These are phyloP conservation scores for Ambrosiella xylebori DNA, from an alignment of 2,329 filamentous ascomycete species.

Conservation along the genomic window DNA sequence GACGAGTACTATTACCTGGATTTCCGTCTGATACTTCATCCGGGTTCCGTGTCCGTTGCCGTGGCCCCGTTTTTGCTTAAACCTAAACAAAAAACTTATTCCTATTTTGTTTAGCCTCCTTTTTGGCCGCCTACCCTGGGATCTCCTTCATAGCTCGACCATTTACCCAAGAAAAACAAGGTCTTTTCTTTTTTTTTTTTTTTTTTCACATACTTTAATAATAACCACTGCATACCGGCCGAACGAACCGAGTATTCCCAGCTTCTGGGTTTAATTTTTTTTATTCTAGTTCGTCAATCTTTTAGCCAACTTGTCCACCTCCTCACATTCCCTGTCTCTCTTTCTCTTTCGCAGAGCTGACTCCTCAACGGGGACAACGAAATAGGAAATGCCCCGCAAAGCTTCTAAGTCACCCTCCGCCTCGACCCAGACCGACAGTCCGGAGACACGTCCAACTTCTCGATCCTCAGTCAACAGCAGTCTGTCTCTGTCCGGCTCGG, in stretches of 20 bases:
- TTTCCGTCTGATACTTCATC: background rate
- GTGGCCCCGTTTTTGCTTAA: background rate
- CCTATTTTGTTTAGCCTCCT: background rate
- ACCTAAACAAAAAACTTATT: background rate
- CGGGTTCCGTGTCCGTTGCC: background rate
- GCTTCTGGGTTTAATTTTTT: too few relatives aligned
- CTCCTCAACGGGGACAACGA: background rate
- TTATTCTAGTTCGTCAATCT: too few relatives aligned
- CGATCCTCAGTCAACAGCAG: conserved; percentile 3
- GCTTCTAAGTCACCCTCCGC: conserved; percentile 6
- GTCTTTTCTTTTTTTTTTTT: background rate
- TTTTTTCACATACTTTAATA: background rate
- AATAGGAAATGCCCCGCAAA: conserved; percentile 8
- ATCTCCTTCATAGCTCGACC: background rate
- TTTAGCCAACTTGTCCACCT: background rate
- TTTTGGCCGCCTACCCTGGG: background rate
- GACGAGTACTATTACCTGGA: background rate
- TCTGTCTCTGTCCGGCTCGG: conserved; percentile 4
- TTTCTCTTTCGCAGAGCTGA: background rate
- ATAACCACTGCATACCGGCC: background rate
- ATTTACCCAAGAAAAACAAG: background rate
- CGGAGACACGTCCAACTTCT: conserved; percentile 2
- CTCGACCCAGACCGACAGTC: conserved; percentile 6
- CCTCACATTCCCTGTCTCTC: background rate
- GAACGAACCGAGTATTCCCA: background rate